Conservation (phyloP, 495 filamentous ascomycete genomes). For the Cercophora scortea region DNA sequence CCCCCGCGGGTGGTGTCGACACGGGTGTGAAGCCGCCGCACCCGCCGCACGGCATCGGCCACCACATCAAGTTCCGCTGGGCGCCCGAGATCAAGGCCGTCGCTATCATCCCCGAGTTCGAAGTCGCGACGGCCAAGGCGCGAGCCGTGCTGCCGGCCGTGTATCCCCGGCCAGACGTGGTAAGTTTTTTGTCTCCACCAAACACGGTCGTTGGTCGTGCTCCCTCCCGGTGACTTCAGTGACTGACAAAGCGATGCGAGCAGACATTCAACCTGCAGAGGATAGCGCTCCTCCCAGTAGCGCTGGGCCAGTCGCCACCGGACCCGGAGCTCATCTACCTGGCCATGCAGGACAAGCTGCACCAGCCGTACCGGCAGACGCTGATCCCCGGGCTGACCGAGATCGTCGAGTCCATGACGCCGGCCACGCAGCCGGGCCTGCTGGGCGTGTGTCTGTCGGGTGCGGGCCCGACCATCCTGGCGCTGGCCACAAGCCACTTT, state of each 20-base stretch:
- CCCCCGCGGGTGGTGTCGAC: slow-evolving; percentile 78
- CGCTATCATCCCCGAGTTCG: slow-evolving; percentile 89
- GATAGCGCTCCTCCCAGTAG: slow-evolving; percentile 77
- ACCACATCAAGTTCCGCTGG: slow-evolving; percentile 89
- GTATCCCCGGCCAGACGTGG: slow-evolving; percentile 73
- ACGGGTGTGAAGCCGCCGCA: slow-evolving; percentile 75
- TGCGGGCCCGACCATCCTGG: slow-evolving; percentile 89
- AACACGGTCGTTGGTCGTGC: too few relatives aligned
- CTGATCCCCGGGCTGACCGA: slow-evolving; percentile 89
- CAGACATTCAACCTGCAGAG: slow-evolving; percentile 91
- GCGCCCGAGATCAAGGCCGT: slow-evolving; percentile 89
- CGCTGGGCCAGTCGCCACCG: slow-evolving; percentile 80
- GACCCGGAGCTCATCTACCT: slow-evolving; percentile 87
- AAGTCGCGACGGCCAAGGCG: slow-evolving; percentile 83
- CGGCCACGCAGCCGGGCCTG: slow-evolving; percentile 74
- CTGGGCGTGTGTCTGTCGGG: slow-evolving; percentile 89
- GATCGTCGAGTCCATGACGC: slow-evolving; percentile 78
- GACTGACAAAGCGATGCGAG: background rate
- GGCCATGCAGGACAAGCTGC: slow-evolving; percentile 95
- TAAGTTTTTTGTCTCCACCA: slow-evolving; percentile 30
- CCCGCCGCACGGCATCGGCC: slow-evolving; percentile 84
- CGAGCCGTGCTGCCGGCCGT: slow-evolving; percentile 68
- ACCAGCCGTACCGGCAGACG: slow-evolving; percentile 85
- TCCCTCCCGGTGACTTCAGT: too few relatives aligned
- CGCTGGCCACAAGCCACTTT: slow-evolving; percentile 82